These are phyloP conservation scores for Dioscorea zingiberensis DNA, from an alignment of 106 monocot genomes.

Conservation along the genomic window DNA sequence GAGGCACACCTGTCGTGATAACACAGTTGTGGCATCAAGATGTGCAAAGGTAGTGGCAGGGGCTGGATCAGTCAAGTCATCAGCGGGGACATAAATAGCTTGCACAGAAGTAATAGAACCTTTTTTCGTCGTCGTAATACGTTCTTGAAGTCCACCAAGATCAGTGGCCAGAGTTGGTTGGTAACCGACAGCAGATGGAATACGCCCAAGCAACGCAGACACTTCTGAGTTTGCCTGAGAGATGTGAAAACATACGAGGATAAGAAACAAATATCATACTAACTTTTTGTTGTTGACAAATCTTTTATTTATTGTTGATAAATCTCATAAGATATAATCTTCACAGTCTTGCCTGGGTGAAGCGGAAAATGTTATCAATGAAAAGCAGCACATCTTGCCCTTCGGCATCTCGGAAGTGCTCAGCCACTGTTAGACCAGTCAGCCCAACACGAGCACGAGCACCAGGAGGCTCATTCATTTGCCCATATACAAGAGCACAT, in stretches of 20 bases:
- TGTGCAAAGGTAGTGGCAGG: constrained; percentile 88
- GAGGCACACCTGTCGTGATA: constrained; percentile 61
- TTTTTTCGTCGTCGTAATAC: constrained; percentile 86
- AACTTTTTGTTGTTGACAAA: too few relatives aligned
- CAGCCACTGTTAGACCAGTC: constrained; percentile 80
- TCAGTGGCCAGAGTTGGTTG: constrained; percentile 80
- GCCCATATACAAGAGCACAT: constrained; percentile 84
- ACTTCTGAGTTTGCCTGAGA: constrained; percentile 79
- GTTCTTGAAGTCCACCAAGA: constrained; percentile 82
- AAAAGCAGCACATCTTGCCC: constrained; percentile 90
- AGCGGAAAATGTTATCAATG: constrained; percentile 88
- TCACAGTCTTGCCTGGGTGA: constrained; percentile 46
- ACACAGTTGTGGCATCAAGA: constrained; percentile 90
- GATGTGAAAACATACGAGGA: not conserved
- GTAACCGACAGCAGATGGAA: constrained; percentile 85
- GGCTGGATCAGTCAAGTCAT: constrained; percentile 89
- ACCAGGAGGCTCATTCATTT: constrained; percentile 92
- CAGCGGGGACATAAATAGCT: constrained; percentile 90
- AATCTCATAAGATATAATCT: too few relatives aligned
- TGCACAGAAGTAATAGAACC: constrained; percentile 87
- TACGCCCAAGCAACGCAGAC: constrained; percentile 86
- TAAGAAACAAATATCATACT: too few relatives aligned
- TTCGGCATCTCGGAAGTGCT: constrained; percentile 88
- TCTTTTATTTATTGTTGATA: too few relatives aligned
- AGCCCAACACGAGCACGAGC: constrained; percentile 88